Evolutionary conservation across 2,329 filamentous ascomycete species (phyloP).

Genomic region (Colletotrichum musicola): DNA sequence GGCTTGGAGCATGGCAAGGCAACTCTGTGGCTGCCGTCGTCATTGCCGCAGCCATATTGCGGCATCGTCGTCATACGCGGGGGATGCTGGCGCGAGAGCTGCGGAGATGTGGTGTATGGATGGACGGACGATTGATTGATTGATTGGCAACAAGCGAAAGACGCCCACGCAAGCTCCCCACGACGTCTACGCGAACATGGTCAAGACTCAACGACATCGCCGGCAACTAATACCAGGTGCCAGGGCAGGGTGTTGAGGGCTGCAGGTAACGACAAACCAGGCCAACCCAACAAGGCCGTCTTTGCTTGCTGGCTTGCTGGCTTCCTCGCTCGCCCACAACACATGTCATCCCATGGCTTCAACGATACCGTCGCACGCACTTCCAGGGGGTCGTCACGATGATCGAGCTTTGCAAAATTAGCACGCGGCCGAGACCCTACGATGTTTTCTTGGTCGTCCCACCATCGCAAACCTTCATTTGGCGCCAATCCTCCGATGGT

Average conservation of each 20-base stretch:
- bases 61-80: conserved; percentile 29
- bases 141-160: neutral
- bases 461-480: conserved; percentile 29
- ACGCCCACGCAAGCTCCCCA: conserved; percentile 13
- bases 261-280: neutral
- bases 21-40: conserved; percentile 33
- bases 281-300: conserved; percentile 11
- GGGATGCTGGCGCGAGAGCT: conserved; percentile 14
- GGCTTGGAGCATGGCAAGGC: conserved; percentile 16
- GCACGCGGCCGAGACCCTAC: conserved; percentile 25
- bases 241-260: neutral
- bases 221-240: conserved; percentile 1
- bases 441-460: conserved; percentile 23
- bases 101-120: neutral
- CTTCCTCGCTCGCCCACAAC: neutral
- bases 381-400: conserved; percentile 12
- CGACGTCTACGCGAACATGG: neutral
- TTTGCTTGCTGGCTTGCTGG: neutral
- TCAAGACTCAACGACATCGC: neutral
- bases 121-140: conserved; percentile 7
- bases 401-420: conserved; percentile 14
- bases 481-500: conserved; percentile 8
- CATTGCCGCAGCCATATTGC: conserved; percentile 22
- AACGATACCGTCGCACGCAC: conserved; percentile 9
- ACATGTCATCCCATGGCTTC: conserved; percentile 29